Base-by-base conservation (phyloP, 305 asterid species). In the Euphrasia arctica region DNA sequence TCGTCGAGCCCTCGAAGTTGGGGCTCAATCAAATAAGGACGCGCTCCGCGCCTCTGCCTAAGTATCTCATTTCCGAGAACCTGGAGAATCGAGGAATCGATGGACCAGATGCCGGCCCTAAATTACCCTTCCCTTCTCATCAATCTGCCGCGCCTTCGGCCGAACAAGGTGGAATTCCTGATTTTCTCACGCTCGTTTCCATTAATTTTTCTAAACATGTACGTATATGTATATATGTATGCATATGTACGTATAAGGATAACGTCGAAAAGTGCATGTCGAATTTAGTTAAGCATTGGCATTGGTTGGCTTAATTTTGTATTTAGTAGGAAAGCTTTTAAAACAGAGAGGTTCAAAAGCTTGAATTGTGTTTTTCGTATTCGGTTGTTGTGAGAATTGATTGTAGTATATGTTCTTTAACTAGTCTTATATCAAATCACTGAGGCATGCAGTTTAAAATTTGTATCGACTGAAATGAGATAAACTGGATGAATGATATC, bases 1-100 rank as follows among this genome's bases (percentile, higher is more conserved):
- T 85, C 10, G 71, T 87, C 32, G 90, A 78, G 57, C 81, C 90
- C 14, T 78, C 86, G 13, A 66, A 48, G 62, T 69, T 86, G 51
- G 95, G 95, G 58, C 90, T 88, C 52, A 84, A 90, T 68, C 94
- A 83, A 70, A 86, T 90, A 58, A 71, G 89, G 85, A 93, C 97
- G 11, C 88, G 85, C 55, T 82, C 91, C 7, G 77, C 75, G 41
- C 83, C 89, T 1, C 72, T 77, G 64, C 91, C 81, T 9, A 73
- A 65, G 72, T 73, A 77, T 50, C 67, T 54, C 56, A 58, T 54
- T 66, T 67, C 57, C 36, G 66, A 66, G 56, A 75, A 11, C 48
- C 76, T 51, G 29, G 66, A 66, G 56, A 75, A 11, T 52, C 76
- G 22, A 10, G 76, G 52, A 12, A 62, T 65, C 1, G 76, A 72